Conservation (phyloP, 768 basidiomycete species). For the Agaricus blazei region DNA sequence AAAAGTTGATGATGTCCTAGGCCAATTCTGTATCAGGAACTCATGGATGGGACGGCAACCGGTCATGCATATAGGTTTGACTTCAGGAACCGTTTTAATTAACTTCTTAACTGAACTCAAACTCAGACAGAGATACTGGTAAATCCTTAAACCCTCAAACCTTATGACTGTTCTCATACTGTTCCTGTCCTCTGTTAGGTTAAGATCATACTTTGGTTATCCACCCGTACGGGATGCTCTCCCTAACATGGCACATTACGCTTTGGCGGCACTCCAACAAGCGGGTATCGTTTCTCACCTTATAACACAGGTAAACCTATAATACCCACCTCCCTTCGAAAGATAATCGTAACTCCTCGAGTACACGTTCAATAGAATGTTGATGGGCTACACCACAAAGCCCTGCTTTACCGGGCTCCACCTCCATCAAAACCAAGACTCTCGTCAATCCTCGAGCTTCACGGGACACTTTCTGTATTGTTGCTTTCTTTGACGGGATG, state of each 20-base stretch:
- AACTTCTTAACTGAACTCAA: neutral
- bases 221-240: constrained; percentile 76
- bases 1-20: constrained; percentile 23
- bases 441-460: constrained; percentile 69
- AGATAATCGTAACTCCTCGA: neutral
- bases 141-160: neutral
- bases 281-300: constrained; percentile 52
- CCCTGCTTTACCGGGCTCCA: constrained; percentile 35
- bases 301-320: constrained; percentile 62
- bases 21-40: constrained; percentile 78
- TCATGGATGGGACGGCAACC: constrained; percentile 64
- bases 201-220: constrained; percentile 81
- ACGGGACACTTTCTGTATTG: constrained; percentile 78
- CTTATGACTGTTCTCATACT: constrained; percentile 12
- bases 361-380: constrained; percentile 50
- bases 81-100: constrained; percentile 7
- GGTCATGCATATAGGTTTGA: constrained; percentile 67
- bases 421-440: constrained; percentile 26
- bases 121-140: constrained; percentile 81
- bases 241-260: constrained; percentile 88
- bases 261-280: constrained; percentile 78
- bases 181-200: constrained; percentile 27
- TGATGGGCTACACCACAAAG: constrained; percentile 91
- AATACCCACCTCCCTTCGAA: neutral
- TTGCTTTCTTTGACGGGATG: neutral